Conservation (phyloP, 148 eudicot species). For the Diospyros lotus region DNA sequence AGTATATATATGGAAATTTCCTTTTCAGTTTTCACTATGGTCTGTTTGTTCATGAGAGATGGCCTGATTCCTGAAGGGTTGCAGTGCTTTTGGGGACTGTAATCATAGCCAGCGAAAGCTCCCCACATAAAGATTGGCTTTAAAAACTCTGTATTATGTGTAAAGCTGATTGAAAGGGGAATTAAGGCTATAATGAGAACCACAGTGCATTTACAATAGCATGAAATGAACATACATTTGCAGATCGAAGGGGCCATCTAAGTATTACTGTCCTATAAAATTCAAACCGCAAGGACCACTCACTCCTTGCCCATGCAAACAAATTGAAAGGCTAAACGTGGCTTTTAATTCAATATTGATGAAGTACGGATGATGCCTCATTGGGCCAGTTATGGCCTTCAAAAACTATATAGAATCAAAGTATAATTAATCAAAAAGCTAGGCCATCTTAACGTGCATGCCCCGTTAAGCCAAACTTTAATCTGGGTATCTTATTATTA, state of each 20-base stretch:
- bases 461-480: too few relatives aligned
- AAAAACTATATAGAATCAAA: too few relatives aligned
- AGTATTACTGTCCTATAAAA: neutral
- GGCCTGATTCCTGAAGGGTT: conserved; percentile 34
- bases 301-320: too few relatives aligned
- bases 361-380: neutral
- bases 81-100: conserved; percentile 60
- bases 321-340: too few relatives aligned
- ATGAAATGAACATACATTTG: neutral
- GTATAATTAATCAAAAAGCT: neutral
- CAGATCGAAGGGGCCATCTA: neutral
- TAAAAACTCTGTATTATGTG: conserved; percentile 23
- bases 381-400: too few relatives aligned
- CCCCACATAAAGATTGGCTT: conserved; percentile 14
- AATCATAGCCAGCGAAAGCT: conserved; percentile 52
- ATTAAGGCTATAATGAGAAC: conserved; percentile 10
- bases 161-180: conserved; percentile 39
- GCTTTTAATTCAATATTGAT: neutral
- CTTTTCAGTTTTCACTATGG: conserved; percentile 10
- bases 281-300: too few relatives aligned
- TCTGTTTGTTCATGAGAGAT: conserved; percentile 22
- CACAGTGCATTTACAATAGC: neutral
- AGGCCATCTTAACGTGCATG: neutral
- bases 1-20: neutral
- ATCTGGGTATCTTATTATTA: neutral